Percentiles rank a stretch among this genome's conserved stretches.
Conservation (phyloP, 192 early-diverging fungal species). For the Gonapodya prolifera region DNA sequence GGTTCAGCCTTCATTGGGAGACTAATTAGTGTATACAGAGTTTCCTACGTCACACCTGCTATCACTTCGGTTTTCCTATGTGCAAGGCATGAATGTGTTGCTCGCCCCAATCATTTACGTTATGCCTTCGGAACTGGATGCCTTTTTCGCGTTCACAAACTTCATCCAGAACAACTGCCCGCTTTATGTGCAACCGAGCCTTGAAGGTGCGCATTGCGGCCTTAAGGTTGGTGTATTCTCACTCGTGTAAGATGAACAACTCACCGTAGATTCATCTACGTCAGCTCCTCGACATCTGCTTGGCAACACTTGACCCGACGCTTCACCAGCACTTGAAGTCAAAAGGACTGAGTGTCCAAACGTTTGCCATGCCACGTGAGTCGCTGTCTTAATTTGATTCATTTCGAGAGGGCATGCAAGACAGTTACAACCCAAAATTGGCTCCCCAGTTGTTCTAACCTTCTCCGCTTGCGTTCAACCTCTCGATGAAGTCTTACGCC, state of each 20-base stretch:
- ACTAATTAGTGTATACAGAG: background rate
- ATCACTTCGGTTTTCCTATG: slow-evolving; percentile 51
- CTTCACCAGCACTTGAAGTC: slow-evolving; percentile 57
- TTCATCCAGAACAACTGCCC: slow-evolving; percentile 84
- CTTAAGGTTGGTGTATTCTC: slow-evolving; percentile 38
- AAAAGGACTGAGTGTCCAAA: slow-evolving; percentile 58
- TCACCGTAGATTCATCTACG: background rate
- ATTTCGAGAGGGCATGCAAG: no score
- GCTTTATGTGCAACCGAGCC: slow-evolving; percentile 79
- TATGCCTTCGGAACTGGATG: slow-evolving; percentile 77
- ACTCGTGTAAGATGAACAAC: background rate
- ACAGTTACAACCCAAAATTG: no score
- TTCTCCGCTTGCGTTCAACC: slow-evolving; percentile 82
- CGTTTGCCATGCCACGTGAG: slow-evolving; percentile 85
- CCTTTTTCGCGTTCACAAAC: slow-evolving; percentile 72
- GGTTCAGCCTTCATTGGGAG: background rate
- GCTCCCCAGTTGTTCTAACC: slow-evolving; percentile 74
- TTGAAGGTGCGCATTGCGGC: slow-evolving; percentile 83
- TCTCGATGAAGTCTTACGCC: slow-evolving; percentile 59
- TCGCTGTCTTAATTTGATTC: background rate
- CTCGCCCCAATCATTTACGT: slow-evolving; percentile 81
- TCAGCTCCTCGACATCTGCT: slow-evolving; percentile 70
- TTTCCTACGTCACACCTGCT: background rate
- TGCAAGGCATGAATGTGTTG: slow-evolving; percentile 93
- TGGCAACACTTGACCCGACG: slow-evolving; percentile 56